phyloP scores from a whole-genome alignment of 306 rosid species.

The Acacia confusa region DNA sequence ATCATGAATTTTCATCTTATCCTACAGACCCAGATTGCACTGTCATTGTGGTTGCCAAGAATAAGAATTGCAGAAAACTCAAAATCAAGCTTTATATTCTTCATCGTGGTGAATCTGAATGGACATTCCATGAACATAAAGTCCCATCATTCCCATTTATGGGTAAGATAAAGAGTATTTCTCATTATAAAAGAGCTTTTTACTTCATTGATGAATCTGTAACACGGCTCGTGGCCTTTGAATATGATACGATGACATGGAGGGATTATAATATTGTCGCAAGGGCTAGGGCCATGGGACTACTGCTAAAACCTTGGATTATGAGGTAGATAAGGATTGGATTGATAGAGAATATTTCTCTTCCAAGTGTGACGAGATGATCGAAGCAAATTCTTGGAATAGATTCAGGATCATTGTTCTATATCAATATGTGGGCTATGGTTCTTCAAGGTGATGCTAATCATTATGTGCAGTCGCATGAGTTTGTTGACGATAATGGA shows the following conservation, averaged over 20 bases:
- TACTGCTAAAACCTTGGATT: too few relatives aligned
- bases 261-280: neutral
- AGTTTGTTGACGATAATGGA: neutral
- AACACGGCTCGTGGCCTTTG: neutral
- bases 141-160: too few relatives aligned
- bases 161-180: neutral
- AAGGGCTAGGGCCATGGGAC: too few relatives aligned
- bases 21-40: neutral
- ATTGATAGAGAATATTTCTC: neutral
- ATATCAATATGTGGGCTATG: neutral
- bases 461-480: neutral
- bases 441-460: neutral
- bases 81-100: neutral
- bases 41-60: neutral
- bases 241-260: neutral
- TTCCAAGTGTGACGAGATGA: neutral
- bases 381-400: neutral
- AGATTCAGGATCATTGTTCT: neutral
- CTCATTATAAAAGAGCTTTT: neutral
- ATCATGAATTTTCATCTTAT: neutral
- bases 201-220: neutral
- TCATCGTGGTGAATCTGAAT: neutral
- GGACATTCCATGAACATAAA: neutral
- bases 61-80: neutral
- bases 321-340: neutral